phyloP scores from a whole-genome alignment of 179 eudicot species.

The Carnegiea gigantea region DNA sequence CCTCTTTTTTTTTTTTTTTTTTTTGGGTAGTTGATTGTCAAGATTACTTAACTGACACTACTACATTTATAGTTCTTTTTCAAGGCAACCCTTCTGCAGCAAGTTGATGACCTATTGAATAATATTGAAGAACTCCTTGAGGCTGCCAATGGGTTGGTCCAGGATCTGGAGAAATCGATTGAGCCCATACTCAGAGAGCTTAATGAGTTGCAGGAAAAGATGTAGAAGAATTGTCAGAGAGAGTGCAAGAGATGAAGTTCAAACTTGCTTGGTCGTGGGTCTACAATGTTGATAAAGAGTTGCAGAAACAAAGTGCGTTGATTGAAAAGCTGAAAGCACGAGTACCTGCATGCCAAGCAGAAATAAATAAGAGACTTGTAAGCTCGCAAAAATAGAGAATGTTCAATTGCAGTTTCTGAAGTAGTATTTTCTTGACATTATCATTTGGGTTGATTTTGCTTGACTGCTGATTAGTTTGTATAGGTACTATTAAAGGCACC shows the following conservation, averaged over 20 bases:
- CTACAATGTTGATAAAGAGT: slow-evolving; percentile 61
- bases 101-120: slow-evolving; percentile 76
- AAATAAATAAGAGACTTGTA: slow-evolving; percentile 58
- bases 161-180: slow-evolving; percentile 70
- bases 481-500: background rate
- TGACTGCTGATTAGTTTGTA: background rate
- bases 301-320: slow-evolving; percentile 42
- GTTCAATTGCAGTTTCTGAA: slow-evolving; percentile 5
- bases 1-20: no score
- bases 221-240: slow-evolving; percentile 76
- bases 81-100: slow-evolving; percentile 98
- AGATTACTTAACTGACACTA: slow-evolving; percentile 16
- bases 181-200: slow-evolving; percentile 75
- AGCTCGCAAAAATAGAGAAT: slow-evolving; percentile 25
- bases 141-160: slow-evolving; percentile 56
- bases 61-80: slow-evolving; percentile 67
- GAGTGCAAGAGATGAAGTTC: slow-evolving; percentile 60
- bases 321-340: slow-evolving; percentile 57
- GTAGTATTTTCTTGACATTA: background rate
- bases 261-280: slow-evolving; percentile 97
- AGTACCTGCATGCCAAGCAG: slow-evolving; percentile 56
- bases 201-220: slow-evolving; percentile 71
- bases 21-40: background rate
- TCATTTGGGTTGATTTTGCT: background rate
- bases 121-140: slow-evolving; percentile 57